Percentiles rank a stretch among this genome's conserved stretches.
These are phyloP conservation scores for Saprolegnia parasitica DNA, from an alignment of 352 stramenopile genomes.

Conservation along the genomic window DNA sequence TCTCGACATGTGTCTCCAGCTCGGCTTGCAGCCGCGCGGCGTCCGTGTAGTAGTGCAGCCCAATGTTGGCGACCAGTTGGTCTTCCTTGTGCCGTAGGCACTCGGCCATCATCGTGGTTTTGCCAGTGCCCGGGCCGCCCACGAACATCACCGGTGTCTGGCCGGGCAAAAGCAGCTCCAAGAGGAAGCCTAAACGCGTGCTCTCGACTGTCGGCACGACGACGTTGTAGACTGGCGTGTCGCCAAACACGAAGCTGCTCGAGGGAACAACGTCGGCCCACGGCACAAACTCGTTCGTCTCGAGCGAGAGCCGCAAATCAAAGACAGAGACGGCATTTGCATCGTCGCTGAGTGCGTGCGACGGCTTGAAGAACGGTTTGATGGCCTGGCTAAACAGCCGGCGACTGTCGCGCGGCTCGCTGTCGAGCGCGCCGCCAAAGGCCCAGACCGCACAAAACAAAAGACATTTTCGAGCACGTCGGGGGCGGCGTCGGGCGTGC, in stretches of 20 bases:
- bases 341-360: not conserved
- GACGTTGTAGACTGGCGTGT: slow-evolving; percentile 56
- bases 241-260: slow-evolving; percentile 33
- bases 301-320: slow-evolving; percentile 71
- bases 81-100: slow-evolving; percentile 74
- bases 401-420: slow-evolving; percentile 80
- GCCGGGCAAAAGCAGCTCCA: slow-evolving; percentile 49
- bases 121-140: slow-evolving; percentile 77
- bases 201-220: slow-evolving; percentile 76
- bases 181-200: slow-evolving; percentile 55
- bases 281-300: slow-evolving; percentile 63
- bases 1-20: slow-evolving; percentile 81
- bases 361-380: slow-evolving; percentile 22
- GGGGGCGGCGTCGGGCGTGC: slow-evolving; percentile 52
- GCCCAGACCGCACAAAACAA: slow-evolving; percentile 94
- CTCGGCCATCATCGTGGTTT: slow-evolving; percentile 71
- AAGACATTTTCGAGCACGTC: slow-evolving; percentile 92
- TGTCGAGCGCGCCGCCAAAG: slow-evolving; percentile 91
- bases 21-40: slow-evolving; percentile 65
- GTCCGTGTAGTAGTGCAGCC: slow-evolving; percentile 87
- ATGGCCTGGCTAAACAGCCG: slow-evolving; percentile 49
- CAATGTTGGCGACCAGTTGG: slow-evolving; percentile 47
- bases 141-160: slow-evolving; percentile 67
- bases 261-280: slow-evolving; percentile 68
- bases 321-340: slow-evolving; percentile 49